These are phyloP conservation scores for Taiozyma sp. DNA, from an alignment of 1,139 yeast genomes.

Conservation along the genomic window DNA sequence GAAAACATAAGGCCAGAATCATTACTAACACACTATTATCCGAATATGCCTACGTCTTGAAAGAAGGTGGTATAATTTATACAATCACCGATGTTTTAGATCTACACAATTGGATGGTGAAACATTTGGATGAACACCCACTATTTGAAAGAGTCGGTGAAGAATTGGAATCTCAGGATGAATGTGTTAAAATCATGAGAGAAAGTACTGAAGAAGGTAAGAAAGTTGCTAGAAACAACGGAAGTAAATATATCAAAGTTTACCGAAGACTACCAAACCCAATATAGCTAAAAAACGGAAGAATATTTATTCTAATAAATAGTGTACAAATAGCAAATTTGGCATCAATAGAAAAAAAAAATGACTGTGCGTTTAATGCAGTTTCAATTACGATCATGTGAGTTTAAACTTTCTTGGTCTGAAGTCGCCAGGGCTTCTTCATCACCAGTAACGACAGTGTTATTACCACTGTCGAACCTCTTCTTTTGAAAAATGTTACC, in stretches of 20 bases:
- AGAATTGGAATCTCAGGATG: constrained; percentile 78
- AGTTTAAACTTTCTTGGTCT: constrained; percentile 14
- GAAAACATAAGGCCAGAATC: constrained; percentile 96
- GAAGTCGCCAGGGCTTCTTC: constrained; percentile 9
- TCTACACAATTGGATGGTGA: constrained; percentile 94
- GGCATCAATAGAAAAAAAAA: background rate
- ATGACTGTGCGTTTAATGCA: background rate
- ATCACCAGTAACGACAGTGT: constrained; percentile 9
- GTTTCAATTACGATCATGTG: constrained; percentile 2
- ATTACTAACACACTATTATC: constrained; percentile 82
- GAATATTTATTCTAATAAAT: too few relatives aligned
- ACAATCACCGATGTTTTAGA: constrained; percentile 96
- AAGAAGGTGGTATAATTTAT: constrained; percentile 83
- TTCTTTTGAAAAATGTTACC: constrained; percentile 22
- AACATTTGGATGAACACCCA: constrained; percentile 87
- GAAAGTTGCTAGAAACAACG: constrained; percentile 88
- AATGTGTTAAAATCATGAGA: constrained; percentile 83
- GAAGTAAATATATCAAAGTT: constrained; percentile 85
- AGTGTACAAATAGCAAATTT: background rate
- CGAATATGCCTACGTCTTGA: constrained; percentile 88
- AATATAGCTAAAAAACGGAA: constrained; percentile 1
- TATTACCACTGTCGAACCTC: constrained; percentile 9
- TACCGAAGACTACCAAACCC: constrained; percentile 71
- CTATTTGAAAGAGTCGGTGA: constrained; percentile 73
- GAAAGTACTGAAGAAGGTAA: constrained; percentile 96